These are phyloP conservation scores for Mycena sanguinolenta DNA, from an alignment of 768 basidiomycete species.

Conservation along the genomic window DNA sequence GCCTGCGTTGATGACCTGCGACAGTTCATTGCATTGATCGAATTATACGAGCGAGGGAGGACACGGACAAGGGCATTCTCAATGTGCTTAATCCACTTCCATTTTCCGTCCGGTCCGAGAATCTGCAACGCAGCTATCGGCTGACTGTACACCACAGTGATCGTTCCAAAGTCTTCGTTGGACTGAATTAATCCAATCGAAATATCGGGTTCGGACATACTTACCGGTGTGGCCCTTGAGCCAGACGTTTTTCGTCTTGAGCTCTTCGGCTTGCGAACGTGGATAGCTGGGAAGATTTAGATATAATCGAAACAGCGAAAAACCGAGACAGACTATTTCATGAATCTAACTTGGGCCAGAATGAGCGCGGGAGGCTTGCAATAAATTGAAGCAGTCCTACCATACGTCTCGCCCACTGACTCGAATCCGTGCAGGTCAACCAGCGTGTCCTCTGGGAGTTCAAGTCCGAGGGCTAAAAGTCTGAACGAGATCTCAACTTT, in stretches of 20 bases:
- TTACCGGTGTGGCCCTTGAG: slow-evolving; percentile 71
- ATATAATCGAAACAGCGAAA: neutral
- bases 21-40: neutral
- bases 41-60: neutral
- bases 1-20: slow-evolving; percentile 70
- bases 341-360: slow-evolving; percentile 64
- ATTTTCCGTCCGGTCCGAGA: slow-evolving; percentile 61
- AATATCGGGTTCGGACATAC: no score
- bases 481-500: slow-evolving; percentile 33
- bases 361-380: neutral
- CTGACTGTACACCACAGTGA: slow-evolving; percentile 74
- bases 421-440: slow-evolving; percentile 62
- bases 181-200: neutral
- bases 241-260: slow-evolving; percentile 67
- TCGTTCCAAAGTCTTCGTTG: slow-evolving; percentile 61
- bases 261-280: slow-evolving; percentile 62
- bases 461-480: slow-evolving; percentile 64
- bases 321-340: slow-evolving; percentile 69
- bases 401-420: slow-evolving; percentile 56
- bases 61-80: slow-evolving; percentile 66
- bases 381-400: slow-evolving; percentile 37
- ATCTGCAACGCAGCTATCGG: slow-evolving; percentile 73
- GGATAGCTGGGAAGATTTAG: slow-evolving; percentile 56
- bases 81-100: slow-evolving; percentile 72
- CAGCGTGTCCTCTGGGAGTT: slow-evolving; percentile 66